Evolutionary conservation across 2,329 filamentous ascomycete genomes (phyloP).

Genomic region (Samsoniella hepiali): DNA sequence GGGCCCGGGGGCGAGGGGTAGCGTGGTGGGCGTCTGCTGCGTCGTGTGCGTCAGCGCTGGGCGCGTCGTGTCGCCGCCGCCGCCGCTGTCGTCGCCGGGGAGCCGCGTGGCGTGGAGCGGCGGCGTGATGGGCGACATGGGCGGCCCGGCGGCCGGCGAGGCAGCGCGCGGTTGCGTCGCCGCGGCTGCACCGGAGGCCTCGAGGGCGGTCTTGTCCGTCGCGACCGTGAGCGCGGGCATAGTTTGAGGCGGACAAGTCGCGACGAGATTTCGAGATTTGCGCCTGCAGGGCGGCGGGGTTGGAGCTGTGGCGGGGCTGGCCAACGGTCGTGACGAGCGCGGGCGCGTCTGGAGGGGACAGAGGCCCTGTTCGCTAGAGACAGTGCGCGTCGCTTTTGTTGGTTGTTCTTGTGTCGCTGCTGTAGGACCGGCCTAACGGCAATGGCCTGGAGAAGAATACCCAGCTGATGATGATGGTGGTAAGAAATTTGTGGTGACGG

Average conservation of each 20-base stretch:
- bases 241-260: not conserved
- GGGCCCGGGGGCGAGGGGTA: slow-evolving; percentile 46
- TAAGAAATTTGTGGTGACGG: not conserved
- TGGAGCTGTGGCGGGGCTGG: not conserved
- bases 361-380: not conserved
- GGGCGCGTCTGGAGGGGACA: not conserved
- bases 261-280: not conserved
- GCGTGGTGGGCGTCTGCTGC: slow-evolving; percentile 38
- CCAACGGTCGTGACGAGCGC: not conserved
- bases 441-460: not conserved
- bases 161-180: slow-evolving; percentile 33
- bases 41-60: slow-evolving; percentile 41
- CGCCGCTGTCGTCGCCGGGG: slow-evolving; percentile 18
- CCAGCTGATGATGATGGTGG: not conserved
- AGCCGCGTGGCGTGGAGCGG: slow-evolving; percentile 40
- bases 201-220: not conserved
- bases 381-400: not conserved
- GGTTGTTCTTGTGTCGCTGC: not conserved
- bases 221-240: slow-evolving; percentile 16
- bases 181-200: not conserved
- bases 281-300: not conserved
- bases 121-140: slow-evolving; percentile 55
- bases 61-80: not conserved
- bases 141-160: slow-evolving; percentile 45
- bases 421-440: not conserved